phyloP scores from a whole-genome alignment of 768 basidiomycete species.

The Crucibulum laeve region DNA sequence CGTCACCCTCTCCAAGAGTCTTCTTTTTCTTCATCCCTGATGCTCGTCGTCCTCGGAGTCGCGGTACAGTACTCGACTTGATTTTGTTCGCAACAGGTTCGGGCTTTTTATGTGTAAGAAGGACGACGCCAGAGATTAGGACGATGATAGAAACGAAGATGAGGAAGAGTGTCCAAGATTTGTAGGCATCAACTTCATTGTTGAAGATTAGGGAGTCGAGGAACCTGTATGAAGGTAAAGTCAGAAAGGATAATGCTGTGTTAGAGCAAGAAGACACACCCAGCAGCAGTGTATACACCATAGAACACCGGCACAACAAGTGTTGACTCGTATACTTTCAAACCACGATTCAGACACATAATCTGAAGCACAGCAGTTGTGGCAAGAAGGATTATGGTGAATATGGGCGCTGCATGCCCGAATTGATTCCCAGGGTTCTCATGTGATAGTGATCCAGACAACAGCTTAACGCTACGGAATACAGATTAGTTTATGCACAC shows the following conservation, averaged over 20 bases:
- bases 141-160: conserved; percentile 85
- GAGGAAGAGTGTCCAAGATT: conserved; percentile 84
- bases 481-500: neutral
- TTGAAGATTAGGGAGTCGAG: conserved; percentile 69
- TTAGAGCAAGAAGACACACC: conserved; percentile 35
- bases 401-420: conserved; percentile 74
- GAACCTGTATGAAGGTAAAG: conserved; percentile 26
- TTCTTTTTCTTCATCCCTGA: conserved; percentile 10
- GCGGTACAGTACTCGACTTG: conserved; percentile 26
- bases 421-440: conserved; percentile 86
- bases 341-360: conserved; percentile 83
- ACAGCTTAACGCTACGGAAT: conserved; percentile 62
- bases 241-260: conserved; percentile 6
- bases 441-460: conserved; percentile 73
- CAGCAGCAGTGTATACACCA: conserved; percentile 83
- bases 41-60: conserved; percentile 12
- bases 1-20: conserved; percentile 20
- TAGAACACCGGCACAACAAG: conserved; percentile 95
- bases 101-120: conserved; percentile 90
- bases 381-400: conserved; percentile 64
- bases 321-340: conserved; percentile 88
- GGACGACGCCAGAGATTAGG: conserved; percentile 88
- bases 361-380: conserved; percentile 87
- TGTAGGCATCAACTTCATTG: conserved; percentile 79
- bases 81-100: conserved; percentile 39